These are phyloP conservation scores for Diospyros kaki DNA, from an alignment of 148 eudicot species.

Conservation along the genomic window DNA sequence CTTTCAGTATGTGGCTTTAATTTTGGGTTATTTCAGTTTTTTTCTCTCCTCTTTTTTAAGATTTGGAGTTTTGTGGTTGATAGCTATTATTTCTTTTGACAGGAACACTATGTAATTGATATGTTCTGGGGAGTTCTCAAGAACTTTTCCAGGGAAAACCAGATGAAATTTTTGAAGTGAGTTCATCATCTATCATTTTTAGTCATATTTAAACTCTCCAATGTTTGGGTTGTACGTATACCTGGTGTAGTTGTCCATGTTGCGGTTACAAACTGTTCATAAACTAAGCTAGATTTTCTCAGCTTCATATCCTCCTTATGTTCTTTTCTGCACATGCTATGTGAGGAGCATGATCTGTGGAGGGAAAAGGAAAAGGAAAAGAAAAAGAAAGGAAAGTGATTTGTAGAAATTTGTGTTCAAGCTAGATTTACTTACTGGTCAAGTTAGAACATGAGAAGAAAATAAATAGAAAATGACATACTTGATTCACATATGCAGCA, in stretches of 20 bases:
- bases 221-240: not conserved
- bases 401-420: no score
- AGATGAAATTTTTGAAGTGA: constrained; percentile 89
- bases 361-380: not conserved
- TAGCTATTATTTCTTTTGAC: constrained; percentile 19
- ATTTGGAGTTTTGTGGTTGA: not conserved
- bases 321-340: not conserved
- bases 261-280: not conserved
- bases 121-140: constrained; percentile 92
- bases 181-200: constrained; percentile 18
- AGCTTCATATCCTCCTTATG: not conserved
- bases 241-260: not conserved
- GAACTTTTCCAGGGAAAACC: constrained; percentile 69
- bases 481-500: not conserved
- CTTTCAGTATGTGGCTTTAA: not conserved
- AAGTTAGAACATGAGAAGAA: no score
- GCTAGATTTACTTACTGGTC: no score
- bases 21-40: not conserved
- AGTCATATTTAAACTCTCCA: not conserved
- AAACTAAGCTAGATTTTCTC: not conserved
- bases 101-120: constrained; percentile 93
- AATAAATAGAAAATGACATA: not conserved
- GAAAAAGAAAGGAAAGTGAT: not conserved
- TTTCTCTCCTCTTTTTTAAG: no score
- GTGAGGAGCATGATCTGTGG: no score